phyloP scores from a whole-genome alignment of 345 rosid genomes.

The Gossypium sturtianum region DNA sequence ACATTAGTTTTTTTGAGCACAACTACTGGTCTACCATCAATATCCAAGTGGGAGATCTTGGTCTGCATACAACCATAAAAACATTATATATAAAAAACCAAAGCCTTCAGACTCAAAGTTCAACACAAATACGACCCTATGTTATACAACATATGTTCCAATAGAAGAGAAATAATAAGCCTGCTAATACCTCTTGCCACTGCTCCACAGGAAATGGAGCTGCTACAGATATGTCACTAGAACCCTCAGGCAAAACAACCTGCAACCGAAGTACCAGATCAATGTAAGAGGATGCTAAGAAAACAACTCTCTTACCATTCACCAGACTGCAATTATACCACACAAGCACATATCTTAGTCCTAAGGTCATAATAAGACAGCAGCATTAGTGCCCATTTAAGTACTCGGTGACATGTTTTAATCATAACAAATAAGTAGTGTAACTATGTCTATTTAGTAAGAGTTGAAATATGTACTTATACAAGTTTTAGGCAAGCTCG shows the following conservation, averaged over 20 bases:
- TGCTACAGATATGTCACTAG: conserved; percentile 56
- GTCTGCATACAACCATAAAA: conserved; percentile 37
- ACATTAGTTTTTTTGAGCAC: conserved; percentile 70
- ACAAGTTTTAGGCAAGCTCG: neutral
- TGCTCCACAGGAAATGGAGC: conserved; percentile 76
- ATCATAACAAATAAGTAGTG: neutral
- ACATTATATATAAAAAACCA: conserved; percentile 5
- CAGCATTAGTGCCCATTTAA: neutral
- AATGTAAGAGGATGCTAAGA: neutral
- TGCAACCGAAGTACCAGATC: conserved; percentile 19
- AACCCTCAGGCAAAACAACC: conserved; percentile 96
- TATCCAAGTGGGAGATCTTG: conserved; percentile 85
- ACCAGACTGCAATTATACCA: neutral
- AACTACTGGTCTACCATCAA: conserved; percentile 80
- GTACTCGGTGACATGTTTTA: neutral
- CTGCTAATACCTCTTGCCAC: conserved; percentile 60
- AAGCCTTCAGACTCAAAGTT: neutral
- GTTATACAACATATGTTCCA: neutral
- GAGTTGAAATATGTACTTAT: neutral
- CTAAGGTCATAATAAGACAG: neutral
- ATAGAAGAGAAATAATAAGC: neutral
- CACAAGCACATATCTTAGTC: neutral
- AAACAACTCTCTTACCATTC: neutral
- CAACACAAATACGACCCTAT: neutral
- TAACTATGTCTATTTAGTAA: neutral